These are phyloP conservation scores for Trypanosoma scelopori DNA, from an alignment of 208 protist species.

Conservation along the genomic window DNA sequence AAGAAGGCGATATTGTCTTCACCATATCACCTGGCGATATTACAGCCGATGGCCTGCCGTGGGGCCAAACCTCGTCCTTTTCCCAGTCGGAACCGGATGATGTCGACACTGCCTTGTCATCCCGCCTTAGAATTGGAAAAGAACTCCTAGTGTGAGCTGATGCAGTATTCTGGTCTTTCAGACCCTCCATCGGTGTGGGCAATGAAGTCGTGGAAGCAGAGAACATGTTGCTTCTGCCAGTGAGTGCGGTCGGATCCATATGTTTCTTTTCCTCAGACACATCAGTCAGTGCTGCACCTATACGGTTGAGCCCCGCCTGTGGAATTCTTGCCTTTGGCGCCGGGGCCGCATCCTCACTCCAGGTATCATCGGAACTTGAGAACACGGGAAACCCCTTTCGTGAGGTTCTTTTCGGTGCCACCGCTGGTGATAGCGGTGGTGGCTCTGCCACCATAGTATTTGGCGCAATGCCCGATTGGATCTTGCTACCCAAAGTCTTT, in stretches of 20 bases:
- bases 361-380: background rate
- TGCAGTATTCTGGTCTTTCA: background rate
- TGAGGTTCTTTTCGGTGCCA: background rate
- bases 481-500: background rate
- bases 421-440: too few species aligned
- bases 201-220: too few species aligned
- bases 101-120: slow-evolving; percentile 42
- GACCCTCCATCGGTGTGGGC: background rate
- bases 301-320: background rate
- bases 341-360: background rate
- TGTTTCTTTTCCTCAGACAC: too few species aligned
- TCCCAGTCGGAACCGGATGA: slow-evolving; percentile 38
- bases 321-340: background rate
- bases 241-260: too few species aligned
- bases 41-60: background rate
- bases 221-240: too few species aligned
- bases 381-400: background rate
- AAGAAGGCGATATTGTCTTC: slow-evolving; percentile 10
- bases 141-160: background rate
- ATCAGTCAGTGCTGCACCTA: background rate
- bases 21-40: background rate
- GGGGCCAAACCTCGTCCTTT: background rate
- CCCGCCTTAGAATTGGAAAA: slow-evolving; percentile 23
- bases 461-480: background rate
- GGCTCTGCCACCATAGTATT: too few species aligned